Conservation (phyloP, 495 filamentous ascomycete genomes). For the Aspergillus mulundensis region DNA sequence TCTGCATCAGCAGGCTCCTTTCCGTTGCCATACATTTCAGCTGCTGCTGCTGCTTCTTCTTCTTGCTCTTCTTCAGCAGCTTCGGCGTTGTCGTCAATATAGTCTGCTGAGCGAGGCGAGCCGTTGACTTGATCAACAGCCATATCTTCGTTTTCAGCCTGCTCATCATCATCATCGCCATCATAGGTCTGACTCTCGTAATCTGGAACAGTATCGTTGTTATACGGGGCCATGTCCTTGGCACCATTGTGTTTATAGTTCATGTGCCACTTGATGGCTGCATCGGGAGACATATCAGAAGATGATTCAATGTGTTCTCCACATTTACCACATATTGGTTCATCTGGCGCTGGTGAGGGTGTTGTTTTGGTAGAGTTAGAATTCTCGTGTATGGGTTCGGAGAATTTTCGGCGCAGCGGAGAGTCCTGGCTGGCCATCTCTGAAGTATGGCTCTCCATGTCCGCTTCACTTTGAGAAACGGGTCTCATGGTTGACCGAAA, state of each 20-base stretch:
- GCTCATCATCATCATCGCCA: conserved; percentile 14
- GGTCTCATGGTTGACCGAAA: conserved; percentile 30
- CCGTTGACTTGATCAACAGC: not conserved
- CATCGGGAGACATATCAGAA: conserved; percentile 23
- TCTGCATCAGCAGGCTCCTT: conserved; percentile 21
- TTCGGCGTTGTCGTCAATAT: conserved; percentile 17
- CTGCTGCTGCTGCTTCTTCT: too few relatives aligned
- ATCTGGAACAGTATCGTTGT: conserved; percentile 3
- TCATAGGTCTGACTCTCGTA: conserved; percentile 14
- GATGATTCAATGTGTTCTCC: conserved; percentile 31
- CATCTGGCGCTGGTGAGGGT: conserved; percentile 31
- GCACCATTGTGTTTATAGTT: not conserved
- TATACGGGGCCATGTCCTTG: not conserved
- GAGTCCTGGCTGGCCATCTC: conserved; percentile 42
- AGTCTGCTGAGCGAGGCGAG: not conserved
- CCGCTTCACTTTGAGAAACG: conserved; percentile 33
- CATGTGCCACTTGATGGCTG: conserved; percentile 18
- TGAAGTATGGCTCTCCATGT: conserved; percentile 39
- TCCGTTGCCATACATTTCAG: conserved; percentile 22
- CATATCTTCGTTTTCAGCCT: conserved; percentile 11
- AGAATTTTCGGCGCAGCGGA: conserved; percentile 42
- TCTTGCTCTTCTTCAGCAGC: conserved; percentile 16
- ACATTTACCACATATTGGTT: conserved; percentile 37
- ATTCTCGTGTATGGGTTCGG: conserved; percentile 36
- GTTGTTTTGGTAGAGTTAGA: conserved; percentile 38